phyloP scores from a whole-genome alignment of 441 rosid species.

The Pelargonium cotyledonis region DNA sequence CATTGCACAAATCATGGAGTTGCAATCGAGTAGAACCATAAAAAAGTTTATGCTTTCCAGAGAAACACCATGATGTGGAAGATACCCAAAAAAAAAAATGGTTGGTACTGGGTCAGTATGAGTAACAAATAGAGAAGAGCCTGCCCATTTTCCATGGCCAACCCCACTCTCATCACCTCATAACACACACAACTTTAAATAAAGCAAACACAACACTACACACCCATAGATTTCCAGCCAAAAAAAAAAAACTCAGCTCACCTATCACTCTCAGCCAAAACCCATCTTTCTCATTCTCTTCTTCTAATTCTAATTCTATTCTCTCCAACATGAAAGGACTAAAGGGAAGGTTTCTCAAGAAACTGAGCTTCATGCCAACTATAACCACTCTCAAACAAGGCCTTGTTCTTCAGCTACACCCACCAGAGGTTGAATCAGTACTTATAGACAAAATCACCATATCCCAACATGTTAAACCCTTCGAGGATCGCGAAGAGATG shows the following conservation, averaged over 20 bases:
- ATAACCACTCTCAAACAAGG: conserved; percentile 41
- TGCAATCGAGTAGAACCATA: too few relatives aligned
- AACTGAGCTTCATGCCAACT: conserved; percentile 47
- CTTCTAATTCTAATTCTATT: not conserved
- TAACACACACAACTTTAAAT: not conserved
- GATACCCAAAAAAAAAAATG: not conserved
- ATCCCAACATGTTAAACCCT: conserved; percentile 17
- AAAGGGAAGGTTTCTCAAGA: conserved; percentile 62
- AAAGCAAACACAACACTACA: not conserved
- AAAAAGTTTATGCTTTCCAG: not conserved
- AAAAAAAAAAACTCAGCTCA: conserved; percentile 3
- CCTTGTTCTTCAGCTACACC: conserved; percentile 33
- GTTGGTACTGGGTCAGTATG: conserved; percentile 1
- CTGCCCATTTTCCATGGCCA: not conserved
- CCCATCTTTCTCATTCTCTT: not conserved
- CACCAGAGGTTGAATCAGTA: conserved; percentile 9
- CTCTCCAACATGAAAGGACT: conserved; percentile 48
- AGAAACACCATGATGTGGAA: not conserved
- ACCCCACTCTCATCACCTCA: not conserved
- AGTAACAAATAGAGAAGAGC: not conserved
- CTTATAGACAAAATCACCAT: not conserved
- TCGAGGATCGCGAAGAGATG: conserved; percentile 28
- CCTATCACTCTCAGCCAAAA: conserved; percentile 17
- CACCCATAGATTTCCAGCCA: not conserved
- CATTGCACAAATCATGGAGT: too few relatives aligned